Evolutionary conservation across 306 rosid species (phyloP).

Genomic region (Glycyrrhiza uralensis): DNA sequence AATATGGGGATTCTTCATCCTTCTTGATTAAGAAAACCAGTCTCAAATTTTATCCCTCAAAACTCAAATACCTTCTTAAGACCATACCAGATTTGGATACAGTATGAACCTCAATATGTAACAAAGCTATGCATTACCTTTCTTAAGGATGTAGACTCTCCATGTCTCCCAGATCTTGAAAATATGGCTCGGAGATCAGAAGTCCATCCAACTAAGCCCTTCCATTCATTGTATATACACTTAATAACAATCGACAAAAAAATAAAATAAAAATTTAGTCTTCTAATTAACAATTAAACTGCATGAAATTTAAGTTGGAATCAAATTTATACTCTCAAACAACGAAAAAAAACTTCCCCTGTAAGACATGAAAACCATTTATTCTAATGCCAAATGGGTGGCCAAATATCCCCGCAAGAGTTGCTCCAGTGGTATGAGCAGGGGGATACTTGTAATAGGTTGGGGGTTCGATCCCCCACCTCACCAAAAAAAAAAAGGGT

Average conservation of each 20-base stretch:
- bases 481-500: too few species aligned
- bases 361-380: neutral
- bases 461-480: too few species aligned
- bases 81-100: neutral
- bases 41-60: neutral
- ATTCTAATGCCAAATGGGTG: neutral
- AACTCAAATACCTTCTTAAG: constrained; percentile 7
- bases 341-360: neutral
- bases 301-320: neutral
- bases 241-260: constrained; percentile 28
- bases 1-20: neutral
- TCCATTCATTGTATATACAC: constrained; percentile 89
- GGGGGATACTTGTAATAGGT: too few species aligned
- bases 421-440: too few species aligned
- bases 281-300: neutral
- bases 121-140: constrained; percentile 43
- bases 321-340: neutral
- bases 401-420: constrained; percentile 13
- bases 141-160: constrained; percentile 54
- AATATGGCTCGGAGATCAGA: constrained; percentile 74
- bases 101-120: neutral
- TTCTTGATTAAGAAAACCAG: neutral
- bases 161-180: constrained; percentile 63
- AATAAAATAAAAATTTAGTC: neutral
- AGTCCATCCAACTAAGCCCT: constrained; percentile 78